Percentiles rank a stretch among this genome's conserved stretches.
Evolutionary conservation across 208 protist genomes (phyloP).

Genomic region (Trypanosoma brucei): DNA sequence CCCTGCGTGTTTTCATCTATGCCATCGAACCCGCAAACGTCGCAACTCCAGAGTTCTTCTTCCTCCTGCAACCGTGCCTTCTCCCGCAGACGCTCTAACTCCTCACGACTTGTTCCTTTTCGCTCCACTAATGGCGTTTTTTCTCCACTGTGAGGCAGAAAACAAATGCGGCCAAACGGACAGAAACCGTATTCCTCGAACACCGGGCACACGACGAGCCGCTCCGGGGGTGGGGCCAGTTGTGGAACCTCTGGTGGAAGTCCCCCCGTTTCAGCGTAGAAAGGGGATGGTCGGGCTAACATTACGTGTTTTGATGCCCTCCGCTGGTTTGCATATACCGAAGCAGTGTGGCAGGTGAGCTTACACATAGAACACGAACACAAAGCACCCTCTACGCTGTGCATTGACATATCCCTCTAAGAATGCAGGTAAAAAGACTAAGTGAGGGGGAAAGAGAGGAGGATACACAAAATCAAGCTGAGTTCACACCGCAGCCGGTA

Average conservation of each 20-base stretch:
- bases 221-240: conserved; percentile 13
- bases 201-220: conserved; percentile 50
- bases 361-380: conserved; percentile 75
- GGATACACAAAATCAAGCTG: too few species aligned
- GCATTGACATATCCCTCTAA: neutral
- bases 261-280: conserved; percentile 27
- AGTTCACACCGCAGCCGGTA: too few species aligned
- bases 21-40: conserved; percentile 62
- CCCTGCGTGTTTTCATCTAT: conserved; percentile 51
- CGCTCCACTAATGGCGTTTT: conserved; percentile 27
- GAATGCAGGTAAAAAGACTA: neutral
- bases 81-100: conserved; percentile 49
- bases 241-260: conserved; percentile 40
- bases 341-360: conserved; percentile 56
- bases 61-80: conserved; percentile 36
- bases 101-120: conserved; percentile 30
- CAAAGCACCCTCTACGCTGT: conserved; percentile 2
- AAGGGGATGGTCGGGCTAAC: conserved; percentile 57
- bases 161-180: conserved; percentile 63
- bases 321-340: conserved; percentile 68
- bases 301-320: conserved; percentile 78
- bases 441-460: neutral
- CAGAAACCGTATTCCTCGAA: conserved; percentile 77
- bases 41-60: conserved; percentile 59
- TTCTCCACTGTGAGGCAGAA: conserved; percentile 47